These are phyloP conservation scores for Scutellaria galericulata DNA, from an alignment of 257 asterid genomes.

Conservation along the genomic window DNA sequence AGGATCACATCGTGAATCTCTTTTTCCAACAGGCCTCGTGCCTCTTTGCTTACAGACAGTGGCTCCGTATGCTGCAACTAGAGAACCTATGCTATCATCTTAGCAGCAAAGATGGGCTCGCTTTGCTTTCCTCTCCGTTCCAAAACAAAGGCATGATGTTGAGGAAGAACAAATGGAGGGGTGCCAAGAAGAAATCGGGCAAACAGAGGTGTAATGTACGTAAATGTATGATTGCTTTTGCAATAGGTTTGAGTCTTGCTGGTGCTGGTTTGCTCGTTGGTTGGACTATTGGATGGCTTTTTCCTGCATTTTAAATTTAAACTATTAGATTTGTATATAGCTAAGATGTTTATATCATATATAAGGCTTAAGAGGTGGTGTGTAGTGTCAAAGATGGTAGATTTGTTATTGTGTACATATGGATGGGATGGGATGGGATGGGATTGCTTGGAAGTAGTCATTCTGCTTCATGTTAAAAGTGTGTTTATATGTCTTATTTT, in stretches of 20 bases:
- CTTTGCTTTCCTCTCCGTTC: slow-evolving; percentile 26
- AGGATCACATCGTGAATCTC: slow-evolving; percentile 55
- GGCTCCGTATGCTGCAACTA: slow-evolving; percentile 66
- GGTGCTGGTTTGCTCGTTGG: slow-evolving; percentile 74
- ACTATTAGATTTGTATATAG: neutral
- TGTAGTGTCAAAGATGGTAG: neutral
- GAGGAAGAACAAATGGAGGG: slow-evolving; percentile 37
- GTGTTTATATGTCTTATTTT: neutral
- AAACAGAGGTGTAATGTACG: slow-evolving; percentile 30
- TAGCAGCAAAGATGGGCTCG: slow-evolving; percentile 39
- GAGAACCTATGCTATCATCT: slow-evolving; percentile 63
- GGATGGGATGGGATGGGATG: slow-evolving; percentile 25
- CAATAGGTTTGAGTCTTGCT: slow-evolving; percentile 65
- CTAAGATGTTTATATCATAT: neutral
- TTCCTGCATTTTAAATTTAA: slow-evolving; percentile 48
- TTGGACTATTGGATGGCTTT: slow-evolving; percentile 71
- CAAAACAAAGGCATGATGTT: slow-evolving; percentile 24
- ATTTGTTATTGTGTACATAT: slow-evolving; percentile 20
- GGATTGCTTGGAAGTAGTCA: neutral
- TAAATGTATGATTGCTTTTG: slow-evolving; percentile 54
- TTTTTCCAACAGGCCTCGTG: slow-evolving; percentile 67
- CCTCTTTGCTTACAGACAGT: slow-evolving; percentile 69
- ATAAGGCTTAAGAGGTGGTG: neutral
- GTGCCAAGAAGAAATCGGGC: slow-evolving; percentile 39
- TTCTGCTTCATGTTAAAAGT: neutral